Percentiles rank a stretch among this genome's conserved stretches.
phyloP scores from a whole-genome alignment of 495 filamentous ascomycete genomes.

The Rostrohypoxylon terebratum region DNA sequence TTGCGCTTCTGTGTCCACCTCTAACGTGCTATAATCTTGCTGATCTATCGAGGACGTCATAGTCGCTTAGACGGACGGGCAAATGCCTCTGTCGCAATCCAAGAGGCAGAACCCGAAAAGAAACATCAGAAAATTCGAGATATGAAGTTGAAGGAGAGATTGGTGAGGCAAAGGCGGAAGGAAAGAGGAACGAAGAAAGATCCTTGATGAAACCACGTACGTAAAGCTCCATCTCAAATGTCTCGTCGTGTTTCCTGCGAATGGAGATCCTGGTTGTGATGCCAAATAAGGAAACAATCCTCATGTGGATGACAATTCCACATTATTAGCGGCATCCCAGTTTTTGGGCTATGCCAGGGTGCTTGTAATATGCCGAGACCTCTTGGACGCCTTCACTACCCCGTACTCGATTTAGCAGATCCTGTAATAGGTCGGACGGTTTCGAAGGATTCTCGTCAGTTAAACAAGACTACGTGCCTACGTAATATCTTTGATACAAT shows the following conservation, averaged over 20 bases:
- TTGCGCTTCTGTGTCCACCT: slow-evolving; percentile 41
- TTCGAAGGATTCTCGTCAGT: slow-evolving; percentile 27
- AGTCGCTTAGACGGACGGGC: slow-evolving; percentile 11
- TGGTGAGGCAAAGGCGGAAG: neutral
- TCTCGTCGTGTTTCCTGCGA: slow-evolving; percentile 18
- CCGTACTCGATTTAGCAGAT: slow-evolving; percentile 16
- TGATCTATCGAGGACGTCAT: slow-evolving; percentile 43
- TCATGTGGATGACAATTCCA: slow-evolving; percentile 18
- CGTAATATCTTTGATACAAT: neutral
- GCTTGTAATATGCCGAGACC: slow-evolving; percentile 16
- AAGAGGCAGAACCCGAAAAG: slow-evolving; percentile 13
- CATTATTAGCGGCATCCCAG: slow-evolving; percentile 25
- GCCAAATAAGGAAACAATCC: slow-evolving; percentile 30
- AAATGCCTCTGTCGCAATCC: slow-evolving; percentile 10
- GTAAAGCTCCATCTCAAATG: slow-evolving; percentile 9
- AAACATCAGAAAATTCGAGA: slow-evolving; percentile 11
- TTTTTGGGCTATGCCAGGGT: slow-evolving; percentile 28
- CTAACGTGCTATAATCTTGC: slow-evolving; percentile 46
- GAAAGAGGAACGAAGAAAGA: slow-evolving; percentile 18
- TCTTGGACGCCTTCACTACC: slow-evolving; percentile 11
- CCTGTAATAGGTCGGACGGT: slow-evolving; percentile 6
- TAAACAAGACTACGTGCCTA: no score
- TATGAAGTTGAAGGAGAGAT: slow-evolving; percentile 5
- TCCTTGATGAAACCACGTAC: slow-evolving; percentile 32
- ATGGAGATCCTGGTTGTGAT: slow-evolving; percentile 17